These are phyloP conservation scores for Calamus simplicifolius DNA, from an alignment of 176 grass and related monocot species.

Conservation along the genomic window DNA sequence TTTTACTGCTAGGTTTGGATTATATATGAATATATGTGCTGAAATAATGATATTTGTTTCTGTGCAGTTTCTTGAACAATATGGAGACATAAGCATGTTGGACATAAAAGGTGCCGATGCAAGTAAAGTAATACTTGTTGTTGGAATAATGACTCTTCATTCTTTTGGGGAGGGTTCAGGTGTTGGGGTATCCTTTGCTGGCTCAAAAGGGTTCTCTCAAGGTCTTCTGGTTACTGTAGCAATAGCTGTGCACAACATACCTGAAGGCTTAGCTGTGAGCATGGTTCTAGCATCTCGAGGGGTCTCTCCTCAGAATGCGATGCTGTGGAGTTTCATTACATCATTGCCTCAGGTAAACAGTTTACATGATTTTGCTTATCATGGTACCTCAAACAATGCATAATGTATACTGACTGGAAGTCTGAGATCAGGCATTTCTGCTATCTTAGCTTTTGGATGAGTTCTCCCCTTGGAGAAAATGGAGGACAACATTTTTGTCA, in stretches of 20 bases:
- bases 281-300: slow-evolving; percentile 88
- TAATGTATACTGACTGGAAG: no score
- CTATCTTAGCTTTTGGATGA: no score
- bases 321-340: slow-evolving; percentile 99
- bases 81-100: slow-evolving; percentile 98
- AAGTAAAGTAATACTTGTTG: slow-evolving; percentile 99
- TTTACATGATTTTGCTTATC: slow-evolving; percentile 1
- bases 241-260: slow-evolving; percentile 98
- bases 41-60: slow-evolving; percentile 9
- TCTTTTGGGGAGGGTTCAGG: slow-evolving; percentile 98
- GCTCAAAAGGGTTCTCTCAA: slow-evolving; percentile 85
- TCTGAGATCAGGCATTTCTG: no score
- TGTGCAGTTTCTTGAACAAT: slow-evolving; percentile 72
- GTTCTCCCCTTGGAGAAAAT: no score
- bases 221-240: slow-evolving; percentile 89
- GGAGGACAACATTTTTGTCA: no score
- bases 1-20: no score
- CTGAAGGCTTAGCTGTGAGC: slow-evolving; percentile 98
- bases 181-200: slow-evolving; percentile 98
- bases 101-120: slow-evolving; percentile 99
- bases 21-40: no score
- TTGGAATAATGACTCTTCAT: slow-evolving; percentile 99
- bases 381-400: no score
- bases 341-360: slow-evolving; percentile 78
- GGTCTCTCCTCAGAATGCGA: slow-evolving; percentile 82